A percentile compares a stretch with the other conserved stretches of the same genome.
Conservation (phyloP, 1,284 basidiomycete genomes). For the Marasmius fiardii region DNA sequence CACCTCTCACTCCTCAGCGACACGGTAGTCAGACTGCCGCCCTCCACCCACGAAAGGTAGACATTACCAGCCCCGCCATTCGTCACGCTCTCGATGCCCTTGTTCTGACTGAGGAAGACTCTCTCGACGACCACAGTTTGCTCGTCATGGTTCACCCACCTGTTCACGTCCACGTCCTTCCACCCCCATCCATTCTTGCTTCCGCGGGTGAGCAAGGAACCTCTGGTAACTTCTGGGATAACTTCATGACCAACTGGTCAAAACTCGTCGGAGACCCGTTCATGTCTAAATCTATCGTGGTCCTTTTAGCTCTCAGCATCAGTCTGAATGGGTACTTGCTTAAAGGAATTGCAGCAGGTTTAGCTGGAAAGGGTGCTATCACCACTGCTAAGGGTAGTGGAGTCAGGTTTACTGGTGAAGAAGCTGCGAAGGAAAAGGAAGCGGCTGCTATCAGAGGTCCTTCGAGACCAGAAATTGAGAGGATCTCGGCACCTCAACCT, state of each 20-base stretch:
- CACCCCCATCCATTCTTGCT: conserved; percentile 15
- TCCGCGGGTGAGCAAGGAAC: conserved; percentile 10
- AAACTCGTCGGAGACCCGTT: conserved; percentile 94
- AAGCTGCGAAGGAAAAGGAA: conserved; percentile 12
- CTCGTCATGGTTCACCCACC: conserved; percentile 51
- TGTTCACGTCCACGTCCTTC: conserved; percentile 16
- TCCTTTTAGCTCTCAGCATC: conserved; percentile 84
- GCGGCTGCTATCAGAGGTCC: conserved; percentile 12
- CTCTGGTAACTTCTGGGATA: conserved; percentile 50
- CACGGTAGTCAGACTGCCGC: conserved; percentile 32
- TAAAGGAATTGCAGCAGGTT: conserved; percentile 66
- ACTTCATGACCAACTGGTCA: conserved; percentile 94
- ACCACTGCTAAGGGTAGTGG: conserved; percentile 32
- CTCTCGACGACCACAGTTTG: conserved; percentile 36
- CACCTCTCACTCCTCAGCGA: conserved; percentile 70
- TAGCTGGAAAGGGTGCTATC: conserved; percentile 34
- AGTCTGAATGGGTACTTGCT: conserved; percentile 93
- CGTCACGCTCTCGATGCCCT: conserved; percentile 59
- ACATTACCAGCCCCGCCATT: conserved; percentile 61
- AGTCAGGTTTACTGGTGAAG: conserved; percentile 48
- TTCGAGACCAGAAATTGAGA: conserved; percentile 13
- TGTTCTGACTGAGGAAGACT: conserved; percentile 32
- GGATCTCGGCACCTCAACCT: conserved; percentile 15
- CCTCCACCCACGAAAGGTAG: conserved; percentile 49
- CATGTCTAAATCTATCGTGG: conserved; percentile 94